Conservation (phyloP, 345 rosid genomes). For the Eucalyptus cloeziana region DNA sequence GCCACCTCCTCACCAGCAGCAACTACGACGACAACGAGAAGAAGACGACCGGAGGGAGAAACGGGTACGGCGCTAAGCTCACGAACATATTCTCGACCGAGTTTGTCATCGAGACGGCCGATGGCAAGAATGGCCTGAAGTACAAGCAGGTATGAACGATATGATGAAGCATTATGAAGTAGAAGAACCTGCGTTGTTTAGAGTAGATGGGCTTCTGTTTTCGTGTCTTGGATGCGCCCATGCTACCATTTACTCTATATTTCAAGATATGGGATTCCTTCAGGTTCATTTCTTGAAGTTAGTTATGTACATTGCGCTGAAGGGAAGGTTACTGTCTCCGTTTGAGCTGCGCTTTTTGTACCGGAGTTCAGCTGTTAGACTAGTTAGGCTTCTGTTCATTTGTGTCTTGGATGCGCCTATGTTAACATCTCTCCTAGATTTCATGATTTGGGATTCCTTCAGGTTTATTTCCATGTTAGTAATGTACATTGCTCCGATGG, state of each 20-base stretch:
- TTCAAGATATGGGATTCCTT: too few species aligned
- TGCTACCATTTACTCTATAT: rapidly evolving
- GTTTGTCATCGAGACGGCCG: conserved; percentile 85
- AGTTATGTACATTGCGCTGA: too few species aligned
- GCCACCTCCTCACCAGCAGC: conserved; percentile 86
- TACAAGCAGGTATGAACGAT: conserved; percentile 59
- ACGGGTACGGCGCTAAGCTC: conserved; percentile 95
- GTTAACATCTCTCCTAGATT: rapidly evolving
- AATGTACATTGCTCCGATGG: rapidly evolving
- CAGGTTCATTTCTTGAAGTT: rapidly evolving
- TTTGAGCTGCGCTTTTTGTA: too few species aligned
- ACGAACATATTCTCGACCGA: conserved; percentile 84
- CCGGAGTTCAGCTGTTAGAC: too few species aligned
- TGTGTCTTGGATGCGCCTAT: rapidly evolving
- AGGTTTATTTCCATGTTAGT: rapidly evolving
- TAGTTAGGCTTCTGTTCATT: too few species aligned
- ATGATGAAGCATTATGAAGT: background rate
- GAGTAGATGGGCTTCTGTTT: background rate
- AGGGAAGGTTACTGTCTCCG: too few species aligned
- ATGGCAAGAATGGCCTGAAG: conserved; percentile 64
- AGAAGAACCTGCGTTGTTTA: background rate
- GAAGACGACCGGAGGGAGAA: conserved; percentile 97
- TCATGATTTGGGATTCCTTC: too few species aligned
- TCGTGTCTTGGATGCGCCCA: rapidly evolving
- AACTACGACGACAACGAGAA: conserved; percentile 67